Evolutionary conservation across 2,329 filamentous ascomycete species (phyloP), one percentile per base, ranked within the genome.

Genomic region (Diaporthe vaccinii): DNA sequence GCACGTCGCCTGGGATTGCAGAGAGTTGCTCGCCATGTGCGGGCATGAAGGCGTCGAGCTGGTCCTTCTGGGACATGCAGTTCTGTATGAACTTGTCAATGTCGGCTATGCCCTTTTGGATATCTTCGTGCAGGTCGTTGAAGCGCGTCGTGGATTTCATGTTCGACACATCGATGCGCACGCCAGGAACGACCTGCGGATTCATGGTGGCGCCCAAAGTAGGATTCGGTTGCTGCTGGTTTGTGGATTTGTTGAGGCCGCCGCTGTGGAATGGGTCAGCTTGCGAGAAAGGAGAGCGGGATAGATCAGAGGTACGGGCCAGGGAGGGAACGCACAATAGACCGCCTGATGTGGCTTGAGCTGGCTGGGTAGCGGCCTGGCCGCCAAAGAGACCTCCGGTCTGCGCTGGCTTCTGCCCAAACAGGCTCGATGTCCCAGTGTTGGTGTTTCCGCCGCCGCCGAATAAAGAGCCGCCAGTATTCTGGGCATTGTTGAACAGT

Each of bases 131-230:
- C 39, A 98, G 92, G 83, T 98, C 96, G 82, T 95, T 95, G 86
- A 97, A 98, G 77, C 97, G 94, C 4, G 95, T 98, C 0, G 96
- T 98, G 22, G 94, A 93, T 71, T 95, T 92, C 76, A 98, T 87
- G 81, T 94, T 94, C 79, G 91, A 91, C 71, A 94, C 85, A 83
- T 97, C 94, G 80, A 98, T 94, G 80, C 94, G 93, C 25, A 95
- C 93, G 25, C 93, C 94, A 0, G 93, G 92, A 22, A 92, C 88
- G 20, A 86, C 88, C 78, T 90, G 88, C 78, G 87, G 89, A 74
- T 88, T 89, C 82, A 91, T 86, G 44, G 84, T 86, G 34, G 82
- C 75, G n/a, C 76, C 74, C 2, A 78, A 77, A 9, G 73, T 57
- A 31, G 77, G 77, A 34, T 77, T 76, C 31, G 77, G 74, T 44